Base-by-base conservation (phyloP, 768 basidiomycete genomes). In the Russula ochroleuca region DNA sequence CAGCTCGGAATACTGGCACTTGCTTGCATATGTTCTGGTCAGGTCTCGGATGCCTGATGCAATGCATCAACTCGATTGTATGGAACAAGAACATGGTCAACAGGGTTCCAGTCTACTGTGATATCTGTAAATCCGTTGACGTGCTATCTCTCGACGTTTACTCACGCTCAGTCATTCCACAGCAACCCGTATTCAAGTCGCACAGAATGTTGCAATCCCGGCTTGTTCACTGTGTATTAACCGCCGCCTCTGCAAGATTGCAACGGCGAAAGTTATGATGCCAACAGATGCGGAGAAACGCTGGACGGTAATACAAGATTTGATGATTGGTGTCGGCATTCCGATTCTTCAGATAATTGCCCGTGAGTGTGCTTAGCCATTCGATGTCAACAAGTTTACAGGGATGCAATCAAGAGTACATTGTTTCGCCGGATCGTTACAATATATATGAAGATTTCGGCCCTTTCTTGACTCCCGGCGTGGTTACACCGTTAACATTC, bases 11-110 rank as follows among this genome's bases (percentile, higher is more conserved):
- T 71, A 79, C 83, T 11, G 88, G 87, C 31, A 90, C 90, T 15
- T 84, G 89, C 64, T 74, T 84, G 47, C 86, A 83, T 76, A 91
- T 92, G 76, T 63, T 78, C 47, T 92, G 90, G 90, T 78, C 79
- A 11, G 83, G 79, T 1, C 60, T 83, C 8, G 76, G 76, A 23
- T 85, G 84, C 72, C 79, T 92, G 48, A 80, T 80, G 61, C 74
- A 78, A 58, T 85, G 82, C 69, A 74, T 92, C 67, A 87, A 92
- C 75, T 80, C 85, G 3, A 75, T 90, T 48, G 70, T 92, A 19
- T 94, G 91, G 91, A 77, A 76, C 63, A 76, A 80, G 37, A 86
- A 81, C 69, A 78, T 79, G 11, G 76, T 78, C 11, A 77, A 85
- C 60, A 66, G 64, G 21, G 73, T 74, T 1, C 81, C 81, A 0